Conservation (phyloP, 129 eudicot species). For the Apium graveolens region DNA sequence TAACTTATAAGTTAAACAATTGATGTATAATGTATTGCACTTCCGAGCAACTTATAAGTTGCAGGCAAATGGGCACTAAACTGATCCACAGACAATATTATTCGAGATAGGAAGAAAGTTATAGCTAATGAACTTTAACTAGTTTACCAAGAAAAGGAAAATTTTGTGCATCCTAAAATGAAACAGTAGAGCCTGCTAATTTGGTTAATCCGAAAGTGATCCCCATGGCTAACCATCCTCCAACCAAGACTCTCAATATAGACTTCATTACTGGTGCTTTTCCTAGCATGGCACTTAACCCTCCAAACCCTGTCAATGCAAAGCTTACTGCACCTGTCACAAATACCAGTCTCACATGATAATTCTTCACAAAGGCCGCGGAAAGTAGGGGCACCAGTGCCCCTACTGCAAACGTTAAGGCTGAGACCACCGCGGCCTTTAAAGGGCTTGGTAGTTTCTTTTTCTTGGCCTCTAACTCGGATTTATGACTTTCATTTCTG, state of each 20-base stretch:
- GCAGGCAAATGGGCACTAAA: too few species aligned
- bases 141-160: too few species aligned
- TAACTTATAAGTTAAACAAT: too few species aligned
- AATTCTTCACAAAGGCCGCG: slow-evolving; percentile 35
- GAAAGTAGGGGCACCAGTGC: slow-evolving; percentile 54
- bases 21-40: too few species aligned
- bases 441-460: slow-evolving; percentile 47
- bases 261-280: slow-evolving; percentile 51
- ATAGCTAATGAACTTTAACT: too few species aligned
- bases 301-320: slow-evolving; percentile 55
- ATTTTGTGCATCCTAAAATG: not conserved
- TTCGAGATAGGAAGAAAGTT: not conserved
- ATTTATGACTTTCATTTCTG: not conserved
- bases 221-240: slow-evolving; percentile 72
- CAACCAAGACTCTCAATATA: slow-evolving; percentile 40
- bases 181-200: slow-evolving; percentile 33
- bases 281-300: slow-evolving; percentile 49
- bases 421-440: slow-evolving; percentile 60
- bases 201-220: slow-evolving; percentile 62
- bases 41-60: too few species aligned
- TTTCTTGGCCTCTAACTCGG: slow-evolving; percentile 20
- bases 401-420: slow-evolving; percentile 45
- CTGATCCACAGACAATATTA: not conserved
- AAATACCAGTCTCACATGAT: slow-evolving; percentile 42
- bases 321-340: slow-evolving; percentile 47